Base-by-base conservation (phyloP, 305 asterid genomes). In the Lippia alba region DNA sequence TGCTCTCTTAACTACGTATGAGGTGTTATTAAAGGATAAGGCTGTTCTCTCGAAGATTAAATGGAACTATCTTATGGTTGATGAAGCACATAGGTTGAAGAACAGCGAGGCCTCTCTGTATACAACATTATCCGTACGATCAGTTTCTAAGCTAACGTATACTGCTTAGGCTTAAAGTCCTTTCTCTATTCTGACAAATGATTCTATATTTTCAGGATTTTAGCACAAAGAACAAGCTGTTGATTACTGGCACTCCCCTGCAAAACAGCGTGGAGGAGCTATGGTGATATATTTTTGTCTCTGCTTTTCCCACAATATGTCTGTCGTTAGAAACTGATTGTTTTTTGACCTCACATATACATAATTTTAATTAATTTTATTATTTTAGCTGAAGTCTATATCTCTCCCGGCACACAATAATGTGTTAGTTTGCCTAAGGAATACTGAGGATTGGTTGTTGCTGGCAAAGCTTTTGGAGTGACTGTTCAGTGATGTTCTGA, bases 251-350 rank as follows among this genome's bases (percentile, higher is more conserved):
- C 73, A 96, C 99, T 74, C 99, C 99, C 48, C 84, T 96, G 78
- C 99, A 95, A 83, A 95, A 95, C 85, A 95, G 97, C 33, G 99
- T 95, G 60, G 96, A 92, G 82, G 99, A 95, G 90, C 96, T 95
- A 75, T 95, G 99, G 99, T 95, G 81, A 81, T 78, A 57, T 63
- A 12, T 71, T 66, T 44, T 20, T 62, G 17, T 55, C 56, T 53
- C 46, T 59, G 50, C 48, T 48, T 15, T 69, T 48, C 36, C 20
- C 53, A 44, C 50, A 14, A 45, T 62, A 24, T 71, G 63, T 6
- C 49, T 70, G 56, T 63, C 44, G 67, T 41, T 65, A 65, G 72
- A 56, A 56, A 15, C 53, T 67, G 69, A 63, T 36, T 67, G 18
- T 32, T 17, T 56, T 40, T 16, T 60, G 51, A 67, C 41, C 40